Percentiles rank a stretch among this genome's conserved stretches.
phyloP scores from a whole-genome alignment of 352 stramenopile genomes.

The Phytophthora ohioensis region DNA sequence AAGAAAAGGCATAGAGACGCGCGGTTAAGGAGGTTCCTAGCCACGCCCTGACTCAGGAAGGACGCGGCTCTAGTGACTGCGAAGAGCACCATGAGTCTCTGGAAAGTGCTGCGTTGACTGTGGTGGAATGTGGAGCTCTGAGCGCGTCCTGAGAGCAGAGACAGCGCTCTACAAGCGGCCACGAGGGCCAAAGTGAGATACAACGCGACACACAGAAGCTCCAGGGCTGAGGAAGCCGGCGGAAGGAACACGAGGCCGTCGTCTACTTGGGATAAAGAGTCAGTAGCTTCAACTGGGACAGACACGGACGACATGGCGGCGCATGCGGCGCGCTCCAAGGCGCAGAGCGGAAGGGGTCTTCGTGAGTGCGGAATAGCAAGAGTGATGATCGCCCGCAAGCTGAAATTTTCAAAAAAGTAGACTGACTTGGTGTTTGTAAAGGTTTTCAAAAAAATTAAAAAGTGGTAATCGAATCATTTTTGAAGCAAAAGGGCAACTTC shows the following conservation, averaged over 20 bases:
- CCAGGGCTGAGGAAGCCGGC: slow-evolving; percentile 49
- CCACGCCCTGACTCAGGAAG: slow-evolving; percentile 45
- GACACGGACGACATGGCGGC: slow-evolving; percentile 19
- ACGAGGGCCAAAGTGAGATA: slow-evolving; percentile 71
- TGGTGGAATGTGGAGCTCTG: slow-evolving; percentile 42
- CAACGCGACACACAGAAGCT: slow-evolving; percentile 63
- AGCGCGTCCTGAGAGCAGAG: slow-evolving; percentile 36
- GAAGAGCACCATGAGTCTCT: slow-evolving; percentile 75
- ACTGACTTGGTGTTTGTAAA: background rate
- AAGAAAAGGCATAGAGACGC: slow-evolving; percentile 85
- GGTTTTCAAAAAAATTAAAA: slow-evolving; percentile 1
- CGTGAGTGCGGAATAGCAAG: slow-evolving; percentile 11
- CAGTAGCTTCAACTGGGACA: background rate
- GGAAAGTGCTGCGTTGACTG: slow-evolving; percentile 71
- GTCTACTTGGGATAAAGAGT: slow-evolving; percentile 9
- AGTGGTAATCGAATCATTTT: background rate
- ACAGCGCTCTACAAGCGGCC: slow-evolving; percentile 57
- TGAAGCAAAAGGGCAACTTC: slow-evolving; percentile 9
- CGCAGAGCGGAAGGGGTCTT: background rate
- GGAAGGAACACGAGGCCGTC: slow-evolving; percentile 73
- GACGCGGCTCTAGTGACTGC: slow-evolving; percentile 64
- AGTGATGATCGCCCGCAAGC: background rate
- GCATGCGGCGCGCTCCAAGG: background rate
- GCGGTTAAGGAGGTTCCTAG: slow-evolving; percentile 74
- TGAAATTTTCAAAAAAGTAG: too few relatives aligned